Evolutionary conservation across 2,329 filamentous ascomycete genomes (phyloP).

Genomic region (Hymenoscyphus fructigenus): DNA sequence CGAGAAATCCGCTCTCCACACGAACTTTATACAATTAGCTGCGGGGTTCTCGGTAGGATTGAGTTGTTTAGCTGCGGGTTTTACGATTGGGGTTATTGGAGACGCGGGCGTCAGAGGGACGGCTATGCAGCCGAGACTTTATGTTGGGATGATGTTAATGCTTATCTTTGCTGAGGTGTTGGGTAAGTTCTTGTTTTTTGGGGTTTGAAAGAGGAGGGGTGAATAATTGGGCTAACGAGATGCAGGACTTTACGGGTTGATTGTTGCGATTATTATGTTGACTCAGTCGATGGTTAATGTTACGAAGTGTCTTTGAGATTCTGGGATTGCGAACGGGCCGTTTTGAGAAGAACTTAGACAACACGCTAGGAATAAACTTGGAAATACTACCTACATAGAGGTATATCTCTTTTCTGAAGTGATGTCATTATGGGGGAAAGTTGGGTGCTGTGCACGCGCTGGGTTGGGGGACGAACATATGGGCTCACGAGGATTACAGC

Average conservation of each 20-base stretch:
- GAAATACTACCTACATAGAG: no score
- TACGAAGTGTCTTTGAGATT: slow-evolving; percentile 23
- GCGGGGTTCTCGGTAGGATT: slow-evolving; percentile 78
- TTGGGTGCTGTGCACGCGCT: no score
- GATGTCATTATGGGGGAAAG: no score
- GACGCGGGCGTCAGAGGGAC: slow-evolving; percentile 83
- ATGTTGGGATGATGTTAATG: slow-evolving; percentile 77
- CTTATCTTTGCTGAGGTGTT: slow-evolving; percentile 80
- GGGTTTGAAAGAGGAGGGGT: not conserved
- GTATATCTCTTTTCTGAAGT: no score
- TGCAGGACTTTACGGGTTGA: slow-evolving; percentile 91
- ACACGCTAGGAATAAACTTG: no score
- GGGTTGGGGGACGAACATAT: no score
- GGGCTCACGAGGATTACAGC: no score
- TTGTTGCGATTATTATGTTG: slow-evolving; percentile 98
- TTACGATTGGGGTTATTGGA: slow-evolving; percentile 82
- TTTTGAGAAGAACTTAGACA: no score
- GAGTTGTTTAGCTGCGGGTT: slow-evolving; percentile 70
- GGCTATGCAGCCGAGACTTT: slow-evolving; percentile 64
- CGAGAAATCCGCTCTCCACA: slow-evolving; percentile 70
- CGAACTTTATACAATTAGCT: slow-evolving; percentile 78
- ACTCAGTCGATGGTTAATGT: slow-evolving; percentile 70
- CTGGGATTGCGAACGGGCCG: no score
- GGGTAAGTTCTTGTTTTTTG: slow-evolving; percentile 49
- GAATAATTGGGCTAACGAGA: not conserved